Evolutionary conservation across 148 eudicot species (phyloP).

Genomic region (Rhododendron ferrugineum): DNA sequence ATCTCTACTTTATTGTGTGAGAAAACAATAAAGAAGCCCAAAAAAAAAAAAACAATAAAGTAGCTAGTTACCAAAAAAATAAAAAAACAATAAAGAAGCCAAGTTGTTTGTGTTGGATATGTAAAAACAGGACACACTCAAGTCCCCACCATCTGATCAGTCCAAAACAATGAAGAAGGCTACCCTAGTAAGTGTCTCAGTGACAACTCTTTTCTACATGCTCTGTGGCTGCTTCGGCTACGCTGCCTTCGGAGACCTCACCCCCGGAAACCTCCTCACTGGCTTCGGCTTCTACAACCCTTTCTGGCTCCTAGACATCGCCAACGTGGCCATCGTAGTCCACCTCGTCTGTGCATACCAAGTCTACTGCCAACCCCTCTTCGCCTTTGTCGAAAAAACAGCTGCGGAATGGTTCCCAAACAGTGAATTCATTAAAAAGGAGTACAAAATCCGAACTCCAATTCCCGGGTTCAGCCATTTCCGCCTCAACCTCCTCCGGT

Average conservation of each 20-base stretch:
- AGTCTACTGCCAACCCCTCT: conserved; percentile 36
- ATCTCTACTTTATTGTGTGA: too few relatives aligned
- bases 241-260: conserved; percentile 36
- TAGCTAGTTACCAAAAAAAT: too few relatives aligned
- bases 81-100: too few relatives aligned
- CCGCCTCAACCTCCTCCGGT: conserved; percentile 25
- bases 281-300: conserved; percentile 44
- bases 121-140: too few relatives aligned
- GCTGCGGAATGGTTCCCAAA: conserved; percentile 16
- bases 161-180: too few relatives aligned
- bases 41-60: too few relatives aligned
- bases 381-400: conserved; percentile 20
- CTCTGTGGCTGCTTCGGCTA: conserved; percentile 43
- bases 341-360: conserved; percentile 40
- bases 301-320: conserved; percentile 34
- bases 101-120: too few relatives aligned
- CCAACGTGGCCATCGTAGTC: conserved; percentile 31
- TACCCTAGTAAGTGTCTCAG: too few relatives aligned
- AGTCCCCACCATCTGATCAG: too few relatives aligned
- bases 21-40: too few relatives aligned
- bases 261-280: conserved; percentile 44
- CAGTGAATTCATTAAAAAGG: conserved; percentile 15
- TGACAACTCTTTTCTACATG: conserved; percentile 27
- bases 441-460: conserved; percentile 20
- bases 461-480: conserved; percentile 6